Evolutionary conservation across 2,329 filamentous ascomycete genomes (phyloP).

Genomic region (Lachnellula occidentalis): DNA sequence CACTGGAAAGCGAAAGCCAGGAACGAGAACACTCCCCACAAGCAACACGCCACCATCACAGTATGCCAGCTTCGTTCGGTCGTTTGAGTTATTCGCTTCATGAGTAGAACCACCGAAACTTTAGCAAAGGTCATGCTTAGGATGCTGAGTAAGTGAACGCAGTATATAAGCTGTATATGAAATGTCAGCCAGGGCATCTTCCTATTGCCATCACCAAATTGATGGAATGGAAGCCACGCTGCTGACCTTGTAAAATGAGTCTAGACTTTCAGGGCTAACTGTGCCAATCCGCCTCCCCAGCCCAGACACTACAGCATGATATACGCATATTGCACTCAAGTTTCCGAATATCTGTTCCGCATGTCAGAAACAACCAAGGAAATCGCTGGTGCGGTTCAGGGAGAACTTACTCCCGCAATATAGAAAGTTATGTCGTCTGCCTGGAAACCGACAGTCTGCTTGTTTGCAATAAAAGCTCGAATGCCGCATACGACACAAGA

Average conservation of each 20-base stretch:
- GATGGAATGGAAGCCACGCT: neutral
- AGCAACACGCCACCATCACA: neutral
- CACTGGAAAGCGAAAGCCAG: constrained; percentile 9
- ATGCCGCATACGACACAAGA: constrained; percentile 2
- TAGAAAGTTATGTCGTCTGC: constrained; percentile 4
- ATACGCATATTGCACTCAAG: constrained; percentile 4
- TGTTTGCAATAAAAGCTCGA: neutral
- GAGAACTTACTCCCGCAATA: neutral
- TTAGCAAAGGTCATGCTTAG: constrained; percentile 4
- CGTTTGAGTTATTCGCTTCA: constrained; percentile 6
- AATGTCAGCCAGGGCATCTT: neutral
- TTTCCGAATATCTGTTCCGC: neutral
- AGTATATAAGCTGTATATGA: constrained; percentile 1
- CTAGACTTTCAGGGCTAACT: neutral
- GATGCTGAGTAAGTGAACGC: constrained; percentile 2
- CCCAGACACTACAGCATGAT: constrained; percentile 4
- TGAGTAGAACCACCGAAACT: constrained; percentile 5
- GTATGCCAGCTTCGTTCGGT: neutral
- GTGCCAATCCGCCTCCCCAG: constrained; percentile 2
- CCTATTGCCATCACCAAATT: neutral
- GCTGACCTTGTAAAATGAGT: constrained; percentile 8
- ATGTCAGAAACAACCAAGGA: neutral
- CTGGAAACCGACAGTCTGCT: constrained; percentile 2
- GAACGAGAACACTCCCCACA: constrained; percentile 6
- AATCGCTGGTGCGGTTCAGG: neutral